Evolutionary conservation across 495 filamentous ascomycete species (phyloP).

Genomic region (Hyaloscypha hepaticicola): DNA sequence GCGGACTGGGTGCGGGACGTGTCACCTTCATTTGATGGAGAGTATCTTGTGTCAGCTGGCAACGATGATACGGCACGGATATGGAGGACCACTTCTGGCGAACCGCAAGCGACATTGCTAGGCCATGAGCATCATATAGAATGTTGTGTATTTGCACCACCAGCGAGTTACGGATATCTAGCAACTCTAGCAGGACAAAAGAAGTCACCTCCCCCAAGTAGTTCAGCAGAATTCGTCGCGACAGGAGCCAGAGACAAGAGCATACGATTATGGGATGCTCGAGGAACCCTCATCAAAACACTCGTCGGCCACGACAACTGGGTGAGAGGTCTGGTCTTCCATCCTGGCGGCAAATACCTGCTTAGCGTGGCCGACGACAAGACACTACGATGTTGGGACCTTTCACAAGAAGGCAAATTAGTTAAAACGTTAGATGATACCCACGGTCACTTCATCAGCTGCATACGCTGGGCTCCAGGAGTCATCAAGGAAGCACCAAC

Average conservation of each 20-base stretch:
- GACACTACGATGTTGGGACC: constrained; percentile 92
- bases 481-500: constrained; percentile 56
- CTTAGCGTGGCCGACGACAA: constrained; percentile 87
- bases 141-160: constrained; percentile 86
- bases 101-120: constrained; percentile 76
- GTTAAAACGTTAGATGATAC: constrained; percentile 79
- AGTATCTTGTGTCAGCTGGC: constrained; percentile 76
- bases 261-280: constrained; percentile 85
- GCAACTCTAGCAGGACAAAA: constrained; percentile 80
- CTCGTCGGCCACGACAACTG: constrained; percentile 94
- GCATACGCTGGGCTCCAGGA: constrained; percentile 87
- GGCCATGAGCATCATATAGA: constrained; percentile 90
- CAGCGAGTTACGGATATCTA: constrained; percentile 72
- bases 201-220: constrained; percentile 71
- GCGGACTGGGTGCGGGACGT: constrained; percentile 91
- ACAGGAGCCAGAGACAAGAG: constrained; percentile 90
- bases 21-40: constrained; percentile 76
- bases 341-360: constrained; percentile 92
- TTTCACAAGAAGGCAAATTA: constrained; percentile 84
- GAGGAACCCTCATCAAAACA: constrained; percentile 85
- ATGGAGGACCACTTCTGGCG: constrained; percentile 79
- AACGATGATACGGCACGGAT: constrained; percentile 78
- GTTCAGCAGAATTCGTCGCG: constrained; percentile 83
- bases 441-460: constrained; percentile 85
- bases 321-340: constrained; percentile 85